These are phyloP conservation scores for Phytophthora citricola DNA, from an alignment of 352 stramenopile species.

Conservation along the genomic window DNA sequence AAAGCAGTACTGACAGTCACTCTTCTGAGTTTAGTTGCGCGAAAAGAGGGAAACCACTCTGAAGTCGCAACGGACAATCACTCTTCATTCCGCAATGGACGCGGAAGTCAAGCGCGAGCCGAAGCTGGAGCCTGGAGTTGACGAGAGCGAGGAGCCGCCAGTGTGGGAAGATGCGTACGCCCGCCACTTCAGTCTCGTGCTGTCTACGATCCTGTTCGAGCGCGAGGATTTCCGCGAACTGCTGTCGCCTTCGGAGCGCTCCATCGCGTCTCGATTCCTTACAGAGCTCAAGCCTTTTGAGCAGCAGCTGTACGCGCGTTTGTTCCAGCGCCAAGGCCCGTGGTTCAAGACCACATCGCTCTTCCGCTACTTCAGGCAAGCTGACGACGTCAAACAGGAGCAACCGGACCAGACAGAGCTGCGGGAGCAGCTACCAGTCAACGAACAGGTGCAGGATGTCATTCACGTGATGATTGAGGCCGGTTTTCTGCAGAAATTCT, in stretches of 20 bases:
- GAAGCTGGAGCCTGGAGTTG: conserved; percentile 3
- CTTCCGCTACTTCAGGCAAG: conserved; percentile 57
- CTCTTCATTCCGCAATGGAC: background rate
- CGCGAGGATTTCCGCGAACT: conserved; percentile 57
- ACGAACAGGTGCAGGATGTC: conserved; percentile 48
- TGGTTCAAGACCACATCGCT: conserved; percentile 80
- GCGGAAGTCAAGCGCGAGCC: background rate
- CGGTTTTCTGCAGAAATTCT: conserved; percentile 46
- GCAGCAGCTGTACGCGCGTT: conserved; percentile 76
- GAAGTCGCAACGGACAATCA: background rate
- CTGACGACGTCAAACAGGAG: background rate
- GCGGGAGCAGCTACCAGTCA: conserved; percentile 24
- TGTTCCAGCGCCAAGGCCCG: conserved; percentile 78
- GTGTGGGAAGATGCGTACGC: conserved; percentile 66
- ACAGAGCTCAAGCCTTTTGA: conserved; percentile 49
- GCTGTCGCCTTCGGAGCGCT: conserved; percentile 52
- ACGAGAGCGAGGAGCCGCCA: background rate
- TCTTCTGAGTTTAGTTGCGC: background rate
- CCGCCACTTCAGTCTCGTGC: conserved; percentile 66
- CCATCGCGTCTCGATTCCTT: conserved; percentile 55
- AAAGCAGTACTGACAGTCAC: too few relatives aligned
- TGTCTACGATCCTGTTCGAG: conserved; percentile 51
- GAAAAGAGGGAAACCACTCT: background rate
- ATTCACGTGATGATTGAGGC: conserved; percentile 49
- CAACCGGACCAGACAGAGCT: conserved; percentile 3